Percentiles rank a stretch among this genome's conserved stretches.
Evolutionary conservation across 306 rosid species (phyloP).

Genomic region (Prunus kanzakura): DNA sequence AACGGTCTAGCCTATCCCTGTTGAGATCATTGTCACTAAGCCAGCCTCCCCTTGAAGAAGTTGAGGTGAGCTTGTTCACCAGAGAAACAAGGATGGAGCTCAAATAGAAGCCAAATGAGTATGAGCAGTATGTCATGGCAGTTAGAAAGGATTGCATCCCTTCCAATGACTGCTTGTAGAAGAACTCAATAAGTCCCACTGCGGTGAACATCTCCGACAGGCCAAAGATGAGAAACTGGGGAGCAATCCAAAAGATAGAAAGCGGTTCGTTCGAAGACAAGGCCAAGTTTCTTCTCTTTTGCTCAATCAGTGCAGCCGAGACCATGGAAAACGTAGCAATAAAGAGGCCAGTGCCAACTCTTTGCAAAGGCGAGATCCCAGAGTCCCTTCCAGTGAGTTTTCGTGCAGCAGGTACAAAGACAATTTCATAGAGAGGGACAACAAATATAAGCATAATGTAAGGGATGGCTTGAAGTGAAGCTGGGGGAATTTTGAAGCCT

Average conservation of each 20-base stretch:
- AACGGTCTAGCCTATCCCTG: constrained; percentile 48
- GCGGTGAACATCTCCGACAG: constrained; percentile 59
- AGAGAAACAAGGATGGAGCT: constrained; percentile 56
- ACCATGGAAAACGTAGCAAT: constrained; percentile 59
- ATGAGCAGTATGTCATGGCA: constrained; percentile 60
- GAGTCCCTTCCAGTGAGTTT: constrained; percentile 45
- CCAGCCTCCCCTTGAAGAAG: constrained; percentile 40
- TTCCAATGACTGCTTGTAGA: constrained; percentile 52
- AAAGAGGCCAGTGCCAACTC: constrained; percentile 58
- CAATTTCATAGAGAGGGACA: constrained; percentile 57
- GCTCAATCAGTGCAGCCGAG: constrained; percentile 53
- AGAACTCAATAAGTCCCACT: constrained; percentile 60
- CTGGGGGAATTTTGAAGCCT: constrained; percentile 53
- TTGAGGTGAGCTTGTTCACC: constrained; percentile 43
- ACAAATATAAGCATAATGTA: constrained; percentile 45
- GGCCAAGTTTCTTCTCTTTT: constrained; percentile 35
- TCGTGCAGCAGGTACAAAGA: constrained; percentile 44
- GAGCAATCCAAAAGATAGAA: constrained; percentile 60
- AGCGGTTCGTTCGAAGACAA: constrained; percentile 6
- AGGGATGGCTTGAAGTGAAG: constrained; percentile 70
- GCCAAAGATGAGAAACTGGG: constrained; percentile 56
- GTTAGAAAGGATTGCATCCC: constrained; percentile 66
- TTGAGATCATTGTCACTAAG: constrained; percentile 54
- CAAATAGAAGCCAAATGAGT: constrained; percentile 60
- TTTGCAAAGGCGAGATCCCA: constrained; percentile 53